phyloP scores from a whole-genome alignment of 495 filamentous ascomycete species.

The Glutinoglossum americanum region DNA sequence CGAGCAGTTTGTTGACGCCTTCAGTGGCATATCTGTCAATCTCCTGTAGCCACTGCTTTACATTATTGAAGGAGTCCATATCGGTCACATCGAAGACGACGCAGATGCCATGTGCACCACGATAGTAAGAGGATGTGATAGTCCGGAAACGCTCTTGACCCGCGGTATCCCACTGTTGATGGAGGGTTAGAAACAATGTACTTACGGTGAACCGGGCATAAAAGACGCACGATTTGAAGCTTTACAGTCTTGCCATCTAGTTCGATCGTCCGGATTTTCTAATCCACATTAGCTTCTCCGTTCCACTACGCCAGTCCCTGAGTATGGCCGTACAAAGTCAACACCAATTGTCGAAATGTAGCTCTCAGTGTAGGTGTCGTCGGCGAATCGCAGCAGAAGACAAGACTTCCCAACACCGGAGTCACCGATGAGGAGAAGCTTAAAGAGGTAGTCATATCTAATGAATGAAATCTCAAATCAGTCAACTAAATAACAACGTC shows the following conservation, averaged over 20 bases:
- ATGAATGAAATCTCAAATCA: conserved; percentile 4
- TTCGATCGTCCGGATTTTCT: conserved; percentile 99
- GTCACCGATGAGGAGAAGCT: conserved; percentile 98
- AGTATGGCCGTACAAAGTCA: conserved; percentile 61
- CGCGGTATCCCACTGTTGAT: conserved; percentile 81
- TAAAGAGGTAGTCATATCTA: conserved; percentile 99
- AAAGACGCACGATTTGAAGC: conserved; percentile 73
- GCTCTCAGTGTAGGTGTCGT: conserved; percentile 99
- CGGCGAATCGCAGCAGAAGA: conserved; percentile 87
- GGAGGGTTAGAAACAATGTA: not conserved
- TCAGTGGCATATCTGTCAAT: conserved; percentile 98
- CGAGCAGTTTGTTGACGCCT: conserved; percentile 95
- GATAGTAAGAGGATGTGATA: conserved; percentile 98
- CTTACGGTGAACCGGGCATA: not conserved
- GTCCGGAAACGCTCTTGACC: conserved; percentile 99
- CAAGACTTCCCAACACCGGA: conserved; percentile 99
- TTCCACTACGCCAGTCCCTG: not conserved
- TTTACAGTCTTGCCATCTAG: conserved; percentile 99
- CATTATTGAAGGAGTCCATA: conserved; percentile 99
- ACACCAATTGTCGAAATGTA: conserved; percentile 99
- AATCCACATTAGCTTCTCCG: not conserved
- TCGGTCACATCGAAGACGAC: conserved; percentile 99
- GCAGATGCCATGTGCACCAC: conserved; percentile 94
- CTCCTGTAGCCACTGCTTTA: conserved; percentile 99
- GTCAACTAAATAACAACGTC: not conserved